phyloP scores from a whole-genome alignment of 2,329 filamentous ascomycete genomes.

The Scedosporium aurantiacum region DNA sequence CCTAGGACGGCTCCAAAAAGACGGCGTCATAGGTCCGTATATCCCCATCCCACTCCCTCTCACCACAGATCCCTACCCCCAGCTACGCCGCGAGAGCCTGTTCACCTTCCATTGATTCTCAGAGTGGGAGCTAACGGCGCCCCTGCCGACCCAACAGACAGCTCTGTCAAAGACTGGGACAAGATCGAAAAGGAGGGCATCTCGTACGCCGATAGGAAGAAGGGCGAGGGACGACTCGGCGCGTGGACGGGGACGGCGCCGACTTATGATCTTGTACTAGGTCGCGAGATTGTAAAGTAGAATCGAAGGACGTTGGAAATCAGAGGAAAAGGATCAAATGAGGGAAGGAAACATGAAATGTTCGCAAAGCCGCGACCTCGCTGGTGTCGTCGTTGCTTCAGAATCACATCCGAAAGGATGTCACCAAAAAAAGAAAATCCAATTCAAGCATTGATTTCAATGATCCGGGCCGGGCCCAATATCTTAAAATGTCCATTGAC shows the following conservation, averaged over 20 bases:
- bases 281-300: not conserved
- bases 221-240: not conserved
- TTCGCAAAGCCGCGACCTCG: not conserved
- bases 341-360: not conserved
- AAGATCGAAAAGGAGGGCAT: not conserved
- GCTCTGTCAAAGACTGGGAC: not conserved
- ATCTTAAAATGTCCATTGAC: no score
- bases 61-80: not conserved
- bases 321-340: not conserved
- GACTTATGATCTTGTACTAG: not conserved
- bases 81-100: not conserved
- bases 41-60: not conserved
- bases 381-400: no score
- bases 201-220: not conserved
- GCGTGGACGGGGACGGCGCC: not conserved
- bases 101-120: not conserved
- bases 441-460: no score
- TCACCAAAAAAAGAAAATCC: no score
- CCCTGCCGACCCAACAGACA: not conserved
- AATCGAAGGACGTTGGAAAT: not conserved
- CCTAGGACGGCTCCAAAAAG: not conserved
- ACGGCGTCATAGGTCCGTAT: not conserved
- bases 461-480: no score
- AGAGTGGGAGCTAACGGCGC: not conserved
- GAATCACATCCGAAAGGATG: no score